Evolutionary conservation across 805 yeast genomes (phyloP).

Genomic region (Ogataea polymorpha): DNA sequence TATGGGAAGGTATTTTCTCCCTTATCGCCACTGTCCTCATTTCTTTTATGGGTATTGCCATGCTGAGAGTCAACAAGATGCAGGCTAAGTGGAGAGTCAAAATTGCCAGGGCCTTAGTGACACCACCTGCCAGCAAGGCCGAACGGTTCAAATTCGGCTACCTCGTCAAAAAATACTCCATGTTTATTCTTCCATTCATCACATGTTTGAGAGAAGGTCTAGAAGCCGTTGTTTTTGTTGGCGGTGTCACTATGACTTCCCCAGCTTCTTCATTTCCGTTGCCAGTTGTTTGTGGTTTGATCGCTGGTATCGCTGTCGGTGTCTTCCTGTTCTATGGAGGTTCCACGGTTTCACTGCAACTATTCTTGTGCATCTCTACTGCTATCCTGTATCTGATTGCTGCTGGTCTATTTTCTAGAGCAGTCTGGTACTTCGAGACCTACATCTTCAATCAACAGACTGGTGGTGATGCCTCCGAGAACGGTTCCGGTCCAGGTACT

Average conservation of each 20-base stretch:
- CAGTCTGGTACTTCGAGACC: constrained; percentile 84
- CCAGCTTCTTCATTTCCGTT: constrained; percentile 72
- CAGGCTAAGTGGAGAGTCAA: constrained; percentile 96
- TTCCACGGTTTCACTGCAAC: constrained; percentile 75
- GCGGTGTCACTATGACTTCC: constrained; percentile 79
- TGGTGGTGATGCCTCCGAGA: constrained; percentile 95
- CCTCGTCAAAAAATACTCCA: constrained; percentile 69
- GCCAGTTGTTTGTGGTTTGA: constrained; percentile 85
- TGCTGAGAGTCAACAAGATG: constrained; percentile 95
- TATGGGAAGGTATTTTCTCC: constrained; percentile 97
- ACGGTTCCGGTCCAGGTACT: constrained; percentile 93
- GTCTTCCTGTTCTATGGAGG: constrained; percentile 75
- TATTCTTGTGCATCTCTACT: constrained; percentile 84
- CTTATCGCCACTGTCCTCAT: constrained; percentile 87
- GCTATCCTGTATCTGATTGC: constrained; percentile 84
- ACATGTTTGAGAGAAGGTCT: constrained; percentile 95
- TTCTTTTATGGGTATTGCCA: constrained; percentile 92
- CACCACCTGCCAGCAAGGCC: constrained; percentile 45
- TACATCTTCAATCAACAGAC: constrained; percentile 59
- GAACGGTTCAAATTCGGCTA: constrained; percentile 55
- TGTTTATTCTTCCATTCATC: constrained; percentile 86
- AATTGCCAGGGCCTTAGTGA: constrained; percentile 79
- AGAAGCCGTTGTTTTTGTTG: constrained; percentile 94
- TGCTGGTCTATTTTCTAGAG: constrained; percentile 92
- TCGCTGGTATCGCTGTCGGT: constrained; percentile 78